Base-by-base conservation (phyloP, 768 basidiomycete genomes). In the Mycena floridula region DNA sequence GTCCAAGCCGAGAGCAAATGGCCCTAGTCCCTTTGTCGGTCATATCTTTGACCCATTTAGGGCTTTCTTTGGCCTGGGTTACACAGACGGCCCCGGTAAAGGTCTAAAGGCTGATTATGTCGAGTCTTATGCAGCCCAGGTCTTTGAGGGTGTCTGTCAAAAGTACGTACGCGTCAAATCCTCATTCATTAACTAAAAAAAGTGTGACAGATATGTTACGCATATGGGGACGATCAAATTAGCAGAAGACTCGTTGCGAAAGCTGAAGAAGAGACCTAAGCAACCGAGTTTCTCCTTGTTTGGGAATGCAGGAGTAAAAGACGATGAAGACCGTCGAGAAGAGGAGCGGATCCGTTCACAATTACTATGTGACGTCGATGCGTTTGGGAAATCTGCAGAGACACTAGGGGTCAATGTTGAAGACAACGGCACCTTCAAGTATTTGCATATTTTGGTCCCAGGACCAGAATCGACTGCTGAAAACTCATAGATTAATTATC, bases 311-410 rank as follows among this genome's bases (percentile, higher is more conserved):
- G 59, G 59, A 36, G 52, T 66, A 12, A 61, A 66, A 22, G 76
- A 69, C 40, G 77, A 78, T 8, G 84, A 89, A 35, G 87, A 89
- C 43, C 80, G 76, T 4, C 77, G 76, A 42, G 93, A 95, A 54
- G 92, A 96, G 59, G 90, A 95, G 57, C 81, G 90, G 35, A 92
- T 98, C 48, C 79, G 79, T 37, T 64, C 64, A 40, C 92, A 94
- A 63, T 67, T 97, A 86, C 72, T 84, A 37, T 64, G 89, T 13
- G 96, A 99, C 56, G 87, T 95, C 0, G 77, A 85, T 39, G 84
- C 84, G 7, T 84, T 97, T 52, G 88, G 82, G 8, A 74, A 74
- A 53, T 93, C 95, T 45, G 92, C 85, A 1, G 61, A 72, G 50
- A 63, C 70, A 20, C 60, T 97, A 22, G 86, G 82, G 3, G 78